Base-by-base conservation (phyloP, 805 yeast species). In the Wickerhamiella sorbophila region DNA sequence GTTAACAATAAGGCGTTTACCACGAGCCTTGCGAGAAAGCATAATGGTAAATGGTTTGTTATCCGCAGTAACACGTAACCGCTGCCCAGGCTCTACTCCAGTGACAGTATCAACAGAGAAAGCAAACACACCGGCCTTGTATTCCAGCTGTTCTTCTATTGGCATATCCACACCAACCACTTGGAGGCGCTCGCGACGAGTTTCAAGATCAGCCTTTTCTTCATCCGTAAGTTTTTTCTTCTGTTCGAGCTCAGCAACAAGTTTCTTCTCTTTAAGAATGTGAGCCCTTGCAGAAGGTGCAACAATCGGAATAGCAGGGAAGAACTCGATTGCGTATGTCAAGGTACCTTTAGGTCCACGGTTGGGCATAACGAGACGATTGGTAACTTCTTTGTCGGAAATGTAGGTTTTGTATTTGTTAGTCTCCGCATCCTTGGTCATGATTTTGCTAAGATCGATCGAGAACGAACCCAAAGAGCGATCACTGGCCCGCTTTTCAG, bases 341-440 rank as follows among this genome's bases (percentile, higher is more conserved):
- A 91, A 66, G 19, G 70, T 61, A 58, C 98, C 98, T 65, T 79
- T 81, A 26, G 91, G 75, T n/a, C 88, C 85, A 53, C 77, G 80
- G 58, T 57, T 58, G n/a, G 74, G 79, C 54, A 74, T 73, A 36
- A 81, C 73, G 49, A 91, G 66, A 49, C 74, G 72, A 40, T 79
- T 78, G 3, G 67, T 67, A 52, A 78, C 72, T 46, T 70, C 63
- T 41, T 74, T 72, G 8, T 70, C 65, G 48, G 76, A 77, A 33
- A 71, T 62, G 44, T 72, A 63, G 52, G 77, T 81, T 43, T 73
- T 60, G 38, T 78, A 79, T 44, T 68, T 65, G 42, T 82, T 95
- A 46, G 79, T 66, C 17, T 62, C 62, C 10, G 29, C 10, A 44
- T 67, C 67, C 55, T 72, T 77, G 47, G 72, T 71, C 56, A 88